A percentile compares a stretch with the other conserved stretches of the same genome.
These are phyloP conservation scores for Neoascochyta sp. DNA, from an alignment of 2,329 filamentous ascomycete genomes.

Conservation along the genomic window DNA sequence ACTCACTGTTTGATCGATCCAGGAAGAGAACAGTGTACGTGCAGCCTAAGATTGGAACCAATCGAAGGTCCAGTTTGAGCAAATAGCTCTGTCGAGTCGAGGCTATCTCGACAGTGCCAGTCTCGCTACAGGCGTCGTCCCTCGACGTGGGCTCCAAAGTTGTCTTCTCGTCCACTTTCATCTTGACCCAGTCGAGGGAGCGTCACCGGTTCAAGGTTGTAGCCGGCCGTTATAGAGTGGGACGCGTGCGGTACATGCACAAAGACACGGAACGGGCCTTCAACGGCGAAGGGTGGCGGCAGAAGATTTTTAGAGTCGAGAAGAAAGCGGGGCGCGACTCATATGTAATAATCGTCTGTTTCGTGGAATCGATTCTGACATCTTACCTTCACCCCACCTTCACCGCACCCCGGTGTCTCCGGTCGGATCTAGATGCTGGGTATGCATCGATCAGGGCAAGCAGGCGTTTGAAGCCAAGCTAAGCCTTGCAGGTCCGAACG, in stretches of 20 bases:
- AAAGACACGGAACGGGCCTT: slow-evolving; percentile 4
- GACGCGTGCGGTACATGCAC: neutral
- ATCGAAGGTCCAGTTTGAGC: slow-evolving; percentile 56
- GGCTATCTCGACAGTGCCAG: slow-evolving; percentile 6
- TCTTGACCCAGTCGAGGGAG: slow-evolving; percentile 1
- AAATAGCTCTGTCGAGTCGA: slow-evolving; percentile 45
- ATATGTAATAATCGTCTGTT: too few relatives aligned
- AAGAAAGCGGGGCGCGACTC: too few relatives aligned
- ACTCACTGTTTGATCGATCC: slow-evolving; percentile 57
- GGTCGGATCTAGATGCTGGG: neutral
- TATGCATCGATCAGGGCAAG: neutral
- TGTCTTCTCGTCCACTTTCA: slow-evolving; percentile 15
- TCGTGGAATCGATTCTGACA: neutral
- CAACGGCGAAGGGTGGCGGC: slow-evolving; percentile 3
- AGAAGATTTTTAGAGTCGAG: slow-evolving; percentile 1
- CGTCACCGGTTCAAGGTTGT: neutral
- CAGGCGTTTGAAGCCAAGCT: neutral
- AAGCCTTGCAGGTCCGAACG: too few relatives aligned
- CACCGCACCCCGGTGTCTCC: slow-evolving; percentile 1
- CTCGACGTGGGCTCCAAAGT: slow-evolving; percentile 10
- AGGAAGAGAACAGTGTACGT: slow-evolving; percentile 71
- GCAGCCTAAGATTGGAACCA: slow-evolving; percentile 63
- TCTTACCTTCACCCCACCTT: neutral
- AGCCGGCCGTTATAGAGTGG: neutral
- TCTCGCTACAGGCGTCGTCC: slow-evolving; percentile 11